Percentiles rank a stretch among this genome's conserved stretches.
Conservation (phyloP, 2,329 filamentous ascomycete genomes). For the Zalaria obscura region DNA sequence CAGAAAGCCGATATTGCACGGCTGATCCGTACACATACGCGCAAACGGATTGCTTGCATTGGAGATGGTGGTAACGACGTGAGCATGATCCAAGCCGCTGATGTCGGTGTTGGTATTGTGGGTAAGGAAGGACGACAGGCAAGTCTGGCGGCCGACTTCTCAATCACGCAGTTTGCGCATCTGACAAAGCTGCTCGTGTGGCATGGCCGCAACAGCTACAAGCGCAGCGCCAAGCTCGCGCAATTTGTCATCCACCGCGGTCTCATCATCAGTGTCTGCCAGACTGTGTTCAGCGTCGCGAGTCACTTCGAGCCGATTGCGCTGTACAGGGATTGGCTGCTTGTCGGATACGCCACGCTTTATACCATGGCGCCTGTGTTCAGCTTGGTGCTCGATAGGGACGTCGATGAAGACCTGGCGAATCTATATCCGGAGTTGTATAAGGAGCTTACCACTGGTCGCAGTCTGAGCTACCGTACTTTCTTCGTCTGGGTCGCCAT, state of each 20-base stretch:
- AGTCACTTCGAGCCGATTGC: conserved; percentile 86
- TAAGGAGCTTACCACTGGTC: conserved; percentile 85
- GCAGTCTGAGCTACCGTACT: conserved; percentile 76
- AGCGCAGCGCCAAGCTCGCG: conserved; percentile 83
- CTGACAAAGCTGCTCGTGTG: conserved; percentile 95
- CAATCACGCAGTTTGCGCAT: conserved; percentile 88
- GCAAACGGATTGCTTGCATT: conserved; percentile 93
- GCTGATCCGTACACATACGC: conserved; percentile 80
- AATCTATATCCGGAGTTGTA: conserved; percentile 96
- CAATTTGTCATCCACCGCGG: conserved; percentile 98
- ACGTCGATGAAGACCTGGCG: conserved; percentile 85
- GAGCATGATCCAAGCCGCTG: conserved; percentile 96
- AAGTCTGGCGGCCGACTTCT: conserved; percentile 89
- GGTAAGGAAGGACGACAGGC: conserved; percentile 96
- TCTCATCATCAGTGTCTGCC: conserved; percentile 85
- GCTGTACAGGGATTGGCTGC: conserved; percentile 88
- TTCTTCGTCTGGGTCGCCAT: conserved; percentile 97
- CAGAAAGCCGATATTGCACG: conserved; percentile 91
- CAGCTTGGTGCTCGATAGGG: conserved; percentile 82
- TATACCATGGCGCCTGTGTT: conserved; percentile 93
- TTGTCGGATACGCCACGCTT: conserved; percentile 90
- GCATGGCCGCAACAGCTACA: conserved; percentile 97
- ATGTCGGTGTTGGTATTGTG: conserved; percentile 94
- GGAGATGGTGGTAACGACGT: conserved; percentile 98
- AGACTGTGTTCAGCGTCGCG: conserved; percentile 94